Evolutionary conservation across 371 early-diverging fungal species (phyloP), one percentile per base, ranked within the genome.

Genomic region (Caulochytrium protostelioides): DNA sequence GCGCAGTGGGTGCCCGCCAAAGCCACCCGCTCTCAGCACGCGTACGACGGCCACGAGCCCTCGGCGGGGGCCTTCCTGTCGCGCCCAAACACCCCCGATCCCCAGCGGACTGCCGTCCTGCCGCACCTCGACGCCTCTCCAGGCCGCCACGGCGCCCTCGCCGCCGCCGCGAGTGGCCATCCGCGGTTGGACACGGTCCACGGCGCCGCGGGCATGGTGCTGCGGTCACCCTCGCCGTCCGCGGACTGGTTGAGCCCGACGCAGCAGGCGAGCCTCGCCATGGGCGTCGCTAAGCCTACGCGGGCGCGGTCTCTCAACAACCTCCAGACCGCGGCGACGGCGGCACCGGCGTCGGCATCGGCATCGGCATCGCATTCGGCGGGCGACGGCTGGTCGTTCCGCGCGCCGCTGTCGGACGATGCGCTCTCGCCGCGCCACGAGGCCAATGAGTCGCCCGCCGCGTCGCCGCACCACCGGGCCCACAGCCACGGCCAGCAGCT

Each of bases 1-100:
- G n/a, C n/a, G n/a, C n/a, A n/a, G n/a, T n/a, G n/a, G n/a, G n/a
- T n/a, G n/a, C n/a, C n/a, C n/a, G n/a, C n/a, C n/a, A n/a, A n/a
- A n/a, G n/a, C n/a, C n/a, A n/a, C n/a, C n/a, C n/a, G n/a, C n/a
- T n/a, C n/a, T n/a, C n/a, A n/a, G n/a, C n/a, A n/a, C n/a, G n/a
- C n/a, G n/a, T n/a, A n/a, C n/a, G n/a, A n/a, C n/a, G n/a, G n/a
- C n/a, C n/a, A n/a, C n/a, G n/a, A n/a, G n/a, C n/a, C n/a, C n/a
- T n/a, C n/a, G n/a, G n/a, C n/a, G n/a, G n/a, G n/a, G n/a, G n/a
- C n/a, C n/a, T n/a, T n/a, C n/a, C n/a, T n/a, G n/a, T n/a, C n/a
- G n/a, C n/a, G 22, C 22, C 26, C 18, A 8, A 35, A 28, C 35
- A 35, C 29, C 28, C 24, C 35, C 26, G 18, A 23, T n/a, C 18